phyloP scores from a whole-genome alignment of 192 early-diverging fungal genomes.

The Funneliformis geosporum region DNA sequence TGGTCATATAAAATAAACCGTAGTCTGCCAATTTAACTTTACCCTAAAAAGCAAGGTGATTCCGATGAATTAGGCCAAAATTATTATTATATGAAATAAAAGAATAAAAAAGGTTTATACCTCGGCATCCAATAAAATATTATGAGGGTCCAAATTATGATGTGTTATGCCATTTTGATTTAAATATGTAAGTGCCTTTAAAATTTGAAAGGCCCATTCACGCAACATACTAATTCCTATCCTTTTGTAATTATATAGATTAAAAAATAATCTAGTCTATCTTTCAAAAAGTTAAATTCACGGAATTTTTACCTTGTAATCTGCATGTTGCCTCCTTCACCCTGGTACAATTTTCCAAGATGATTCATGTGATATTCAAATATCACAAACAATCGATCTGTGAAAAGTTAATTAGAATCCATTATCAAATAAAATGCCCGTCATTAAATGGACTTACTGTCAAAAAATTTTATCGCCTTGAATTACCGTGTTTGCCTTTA shows the following conservation, averaged over 20 bases:
- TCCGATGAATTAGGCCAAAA: background rate
- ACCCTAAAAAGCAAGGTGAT: slow-evolving; percentile 56
- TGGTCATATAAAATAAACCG: slow-evolving; percentile 63
- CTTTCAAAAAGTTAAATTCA: too few relatives aligned
- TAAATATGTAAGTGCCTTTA: slow-evolving; percentile 53
- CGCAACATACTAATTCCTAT: slow-evolving; percentile 35
- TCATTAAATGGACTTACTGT: slow-evolving; percentile 7
- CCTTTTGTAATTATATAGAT: slow-evolving; percentile 12
- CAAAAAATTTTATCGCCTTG: slow-evolving; percentile 14
- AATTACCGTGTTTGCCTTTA: too few relatives aligned
- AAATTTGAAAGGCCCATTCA: slow-evolving; percentile 55
- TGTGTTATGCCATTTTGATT: slow-evolving; percentile 50
- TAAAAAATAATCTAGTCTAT: background rate
- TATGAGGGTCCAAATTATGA: slow-evolving; percentile 45
- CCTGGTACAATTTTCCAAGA: slow-evolving; percentile 50
- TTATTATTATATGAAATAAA: background rate
- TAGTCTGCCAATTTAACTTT: slow-evolving; percentile 54
- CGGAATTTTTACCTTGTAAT: background rate
- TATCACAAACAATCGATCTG: slow-evolving; percentile 57
- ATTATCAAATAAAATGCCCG: background rate
- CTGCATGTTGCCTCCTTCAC: slow-evolving; percentile 27
- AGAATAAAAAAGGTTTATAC: slow-evolving; percentile 33
- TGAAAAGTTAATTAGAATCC: background rate
- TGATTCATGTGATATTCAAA: slow-evolving; percentile 37
- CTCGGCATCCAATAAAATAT: slow-evolving; percentile 53